Percentiles rank a stretch among this genome's conserved stretches.
Evolutionary conservation across 2,329 filamentous ascomycete species (phyloP).

Genomic region (Trichoderma breve): DNA sequence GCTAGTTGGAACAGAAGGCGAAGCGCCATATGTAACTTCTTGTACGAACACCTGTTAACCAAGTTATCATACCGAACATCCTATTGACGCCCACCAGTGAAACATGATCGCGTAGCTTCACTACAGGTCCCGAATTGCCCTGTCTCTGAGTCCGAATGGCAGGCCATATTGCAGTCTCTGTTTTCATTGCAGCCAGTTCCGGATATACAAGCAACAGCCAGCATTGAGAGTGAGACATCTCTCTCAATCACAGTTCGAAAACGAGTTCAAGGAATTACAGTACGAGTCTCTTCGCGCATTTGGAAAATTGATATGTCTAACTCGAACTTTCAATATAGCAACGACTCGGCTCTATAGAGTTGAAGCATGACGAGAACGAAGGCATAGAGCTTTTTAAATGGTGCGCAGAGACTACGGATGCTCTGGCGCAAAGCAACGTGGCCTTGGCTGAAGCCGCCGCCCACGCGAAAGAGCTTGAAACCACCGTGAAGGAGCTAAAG

Average conservation of each 20-base stretch:
- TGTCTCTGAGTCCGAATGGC: conserved; percentile 65
- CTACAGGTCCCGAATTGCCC: conserved; percentile 54
- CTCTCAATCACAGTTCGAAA: conserved; percentile 64
- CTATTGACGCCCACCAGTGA: conserved; percentile 41
- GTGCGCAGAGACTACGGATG: conserved; percentile 59
- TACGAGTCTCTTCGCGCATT: conserved; percentile 35
- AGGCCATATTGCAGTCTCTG: conserved; percentile 55
- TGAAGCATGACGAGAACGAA: conserved; percentile 55
- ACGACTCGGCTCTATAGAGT: conserved; percentile 64
- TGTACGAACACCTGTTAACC: conserved; percentile 43
- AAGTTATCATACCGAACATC: not conserved
- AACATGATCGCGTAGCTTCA: conserved; percentile 53
- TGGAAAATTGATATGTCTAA: conserved; percentile 23
- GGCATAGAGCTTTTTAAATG: conserved; percentile 67
- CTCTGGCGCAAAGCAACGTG: conserved; percentile 44
- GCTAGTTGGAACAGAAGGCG: conserved; percentile 66
- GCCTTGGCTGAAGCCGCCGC: conserved; percentile 43
- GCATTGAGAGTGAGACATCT: conserved; percentile 50
- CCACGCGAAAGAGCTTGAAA: conserved; percentile 49
- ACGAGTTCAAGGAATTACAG: conserved; percentile 66
- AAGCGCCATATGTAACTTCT: conserved; percentile 55
- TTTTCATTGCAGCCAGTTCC: conserved; percentile 52
- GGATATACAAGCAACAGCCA: conserved; percentile 59
- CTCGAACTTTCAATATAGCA: conserved; percentile 62
- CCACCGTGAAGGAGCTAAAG: conserved; percentile 57